A percentile compares a stretch with the other conserved stretches of the same genome.
Conservation (phyloP, 2,329 filamentous ascomycete genomes). For the Paecilomyces sp. region DNA sequence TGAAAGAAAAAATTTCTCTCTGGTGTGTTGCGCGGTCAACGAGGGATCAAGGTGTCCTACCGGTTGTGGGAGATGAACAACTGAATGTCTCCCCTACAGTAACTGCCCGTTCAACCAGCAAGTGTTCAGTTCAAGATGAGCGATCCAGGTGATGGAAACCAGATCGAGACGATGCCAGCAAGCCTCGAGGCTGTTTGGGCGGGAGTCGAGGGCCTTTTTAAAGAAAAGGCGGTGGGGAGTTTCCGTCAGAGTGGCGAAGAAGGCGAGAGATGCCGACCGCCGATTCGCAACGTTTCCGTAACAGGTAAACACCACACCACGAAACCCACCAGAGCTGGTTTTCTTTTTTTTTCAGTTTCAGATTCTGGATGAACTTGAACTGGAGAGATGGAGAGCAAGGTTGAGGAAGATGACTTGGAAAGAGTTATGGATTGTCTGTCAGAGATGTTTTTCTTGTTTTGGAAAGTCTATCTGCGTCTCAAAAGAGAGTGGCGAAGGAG, state of each 20-base stretch:
- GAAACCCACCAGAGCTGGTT: slow-evolving; percentile 2
- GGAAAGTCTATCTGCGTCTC: slow-evolving; percentile 19
- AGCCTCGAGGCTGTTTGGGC: slow-evolving; percentile 3
- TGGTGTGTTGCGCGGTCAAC: slow-evolving; percentile 13
- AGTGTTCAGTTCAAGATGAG: slow-evolving; percentile 1
- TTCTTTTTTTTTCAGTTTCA: slow-evolving; percentile 7
- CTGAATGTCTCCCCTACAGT: slow-evolving; percentile 80
- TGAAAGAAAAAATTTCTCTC: not conserved
- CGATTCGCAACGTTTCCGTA: slow-evolving; percentile 5
- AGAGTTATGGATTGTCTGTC: slow-evolving; percentile 1
- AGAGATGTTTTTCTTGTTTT: not conserved
- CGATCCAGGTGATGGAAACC: slow-evolving; percentile 6
- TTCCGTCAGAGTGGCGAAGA: not conserved
- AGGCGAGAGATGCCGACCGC: slow-evolving; percentile 5
- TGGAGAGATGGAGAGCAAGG: not conserved
- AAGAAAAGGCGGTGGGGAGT: not conserved
- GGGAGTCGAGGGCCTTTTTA: not conserved
- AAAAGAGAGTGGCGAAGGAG: slow-evolving; percentile 17
- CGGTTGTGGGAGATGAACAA: slow-evolving; percentile 89
- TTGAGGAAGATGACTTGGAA: not conserved
- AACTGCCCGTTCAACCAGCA: slow-evolving; percentile 10
- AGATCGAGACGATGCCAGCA: slow-evolving; percentile 6
- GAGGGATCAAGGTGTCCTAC: slow-evolving; percentile 31
- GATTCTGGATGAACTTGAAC: slow-evolving; percentile 2
- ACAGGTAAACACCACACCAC: slow-evolving; percentile 4